Evolutionary conservation across 305 asterid species (phyloP).

Genomic region (Solanum hybrid): DNA sequence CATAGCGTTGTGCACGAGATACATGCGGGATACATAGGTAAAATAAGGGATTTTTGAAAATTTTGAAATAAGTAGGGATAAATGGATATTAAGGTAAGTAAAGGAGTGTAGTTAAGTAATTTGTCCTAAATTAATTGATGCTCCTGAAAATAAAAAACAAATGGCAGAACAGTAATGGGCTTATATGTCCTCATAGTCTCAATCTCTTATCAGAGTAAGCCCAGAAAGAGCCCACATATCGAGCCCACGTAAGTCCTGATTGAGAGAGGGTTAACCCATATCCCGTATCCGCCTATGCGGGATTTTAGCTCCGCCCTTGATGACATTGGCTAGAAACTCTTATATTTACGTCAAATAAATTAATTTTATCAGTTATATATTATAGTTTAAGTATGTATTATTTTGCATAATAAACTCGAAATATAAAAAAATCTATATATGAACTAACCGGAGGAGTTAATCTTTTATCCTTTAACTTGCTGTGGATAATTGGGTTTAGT

Average conservation of each 20-base stretch:
- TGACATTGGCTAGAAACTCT: background rate
- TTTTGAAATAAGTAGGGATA: too few species aligned
- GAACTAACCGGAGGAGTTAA: background rate
- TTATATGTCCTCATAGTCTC: too few species aligned
- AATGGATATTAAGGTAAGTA: too few species aligned
- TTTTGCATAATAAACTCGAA: background rate
- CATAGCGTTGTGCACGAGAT: too few species aligned
- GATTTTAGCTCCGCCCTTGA: background rate
- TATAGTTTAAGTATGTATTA: background rate
- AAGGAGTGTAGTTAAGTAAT: too few species aligned
- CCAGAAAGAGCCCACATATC: background rate
- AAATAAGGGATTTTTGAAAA: too few species aligned
- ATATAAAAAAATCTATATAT: background rate
- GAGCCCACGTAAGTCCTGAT: background rate
- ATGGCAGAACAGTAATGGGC: too few species aligned
- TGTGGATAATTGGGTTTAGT: background rate
- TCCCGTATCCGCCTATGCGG: background rate
- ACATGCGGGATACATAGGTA: too few species aligned
- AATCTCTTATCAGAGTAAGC: too few species aligned
- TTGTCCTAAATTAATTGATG: too few species aligned
- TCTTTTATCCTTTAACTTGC: background rate
- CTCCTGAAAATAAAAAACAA: too few species aligned
- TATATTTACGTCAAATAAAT: background rate
- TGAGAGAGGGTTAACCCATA: background rate
- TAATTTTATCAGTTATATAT: background rate